These are phyloP conservation scores for Wickerhamiella nectarea DNA, from an alignment of 805 yeast genomes.

Conservation along the genomic window DNA sequence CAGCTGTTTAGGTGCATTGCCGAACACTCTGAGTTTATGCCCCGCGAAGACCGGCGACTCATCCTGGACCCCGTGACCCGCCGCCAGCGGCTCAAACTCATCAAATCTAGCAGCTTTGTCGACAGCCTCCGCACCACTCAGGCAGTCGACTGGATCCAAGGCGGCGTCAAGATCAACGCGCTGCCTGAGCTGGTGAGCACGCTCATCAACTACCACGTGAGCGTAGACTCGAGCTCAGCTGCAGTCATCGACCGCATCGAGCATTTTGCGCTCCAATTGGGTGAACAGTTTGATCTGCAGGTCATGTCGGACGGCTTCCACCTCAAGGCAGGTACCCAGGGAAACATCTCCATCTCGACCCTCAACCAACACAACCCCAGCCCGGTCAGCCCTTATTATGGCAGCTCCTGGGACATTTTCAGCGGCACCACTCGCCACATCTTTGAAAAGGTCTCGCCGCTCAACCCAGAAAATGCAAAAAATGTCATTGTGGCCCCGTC, in stretches of 20 bases:
- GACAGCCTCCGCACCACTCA: conserved; percentile 47
- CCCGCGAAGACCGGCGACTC: conserved; percentile 13
- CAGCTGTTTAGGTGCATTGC: conserved; percentile 50
- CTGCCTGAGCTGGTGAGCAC: conserved; percentile 50
- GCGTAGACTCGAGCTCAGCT: conserved; percentile 38
- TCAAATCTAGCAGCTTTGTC: conserved; percentile 18
- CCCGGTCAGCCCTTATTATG: conserved; percentile 36
- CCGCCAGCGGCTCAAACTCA: conserved; percentile 13
- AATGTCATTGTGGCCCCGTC: conserved; percentile 41
- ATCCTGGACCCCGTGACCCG: conserved; percentile 14
- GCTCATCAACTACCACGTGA: conserved; percentile 50
- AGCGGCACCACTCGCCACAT: conserved; percentile 52
- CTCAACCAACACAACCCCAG: conserved; percentile 35
- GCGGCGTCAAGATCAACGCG: conserved; percentile 68
- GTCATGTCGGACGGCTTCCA: conserved; percentile 27
- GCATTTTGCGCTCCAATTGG: conserved; percentile 30
- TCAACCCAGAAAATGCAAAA: conserved; percentile 25
- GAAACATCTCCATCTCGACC: conserved; percentile 31
- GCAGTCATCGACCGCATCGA: conserved; percentile 28
- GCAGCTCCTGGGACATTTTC: conserved; percentile 37
- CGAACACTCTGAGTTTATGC: conserved; percentile 18
- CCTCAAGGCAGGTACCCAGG: conserved; percentile 27
- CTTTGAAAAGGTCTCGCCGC: conserved; percentile 35
- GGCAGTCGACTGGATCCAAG: conserved; percentile 51
- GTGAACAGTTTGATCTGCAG: conserved; percentile 37